Conservation (phyloP, 2,329 filamentous ascomycete species). For the Aspergillus clavatus region DNA sequence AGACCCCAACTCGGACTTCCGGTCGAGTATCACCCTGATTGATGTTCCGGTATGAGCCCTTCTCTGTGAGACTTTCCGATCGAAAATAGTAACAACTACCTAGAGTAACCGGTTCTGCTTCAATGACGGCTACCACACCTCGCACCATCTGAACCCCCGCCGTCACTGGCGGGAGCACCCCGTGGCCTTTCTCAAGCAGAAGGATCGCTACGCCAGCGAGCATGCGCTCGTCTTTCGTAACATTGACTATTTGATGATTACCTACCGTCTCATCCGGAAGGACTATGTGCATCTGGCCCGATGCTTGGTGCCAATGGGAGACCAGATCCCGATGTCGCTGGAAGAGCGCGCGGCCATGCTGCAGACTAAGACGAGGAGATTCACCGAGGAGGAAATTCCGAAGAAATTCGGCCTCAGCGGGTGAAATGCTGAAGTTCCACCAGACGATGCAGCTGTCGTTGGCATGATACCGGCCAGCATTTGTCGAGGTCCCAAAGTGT, state of each 20-base stretch:
- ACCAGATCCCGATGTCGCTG: conserved; percentile 62
- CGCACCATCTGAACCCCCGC: conserved; percentile 31
- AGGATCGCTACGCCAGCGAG: conserved; percentile 61
- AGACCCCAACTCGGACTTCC: conserved; percentile 71
- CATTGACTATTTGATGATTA: conserved; percentile 76
- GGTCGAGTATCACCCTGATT: conserved; percentile 73
- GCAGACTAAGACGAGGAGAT: conserved; percentile 59
- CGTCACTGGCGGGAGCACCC: conserved; percentile 81
- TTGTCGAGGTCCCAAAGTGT: no score
- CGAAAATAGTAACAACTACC: no score
- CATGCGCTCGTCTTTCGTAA: conserved; percentile 72
- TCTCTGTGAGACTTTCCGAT: no score
- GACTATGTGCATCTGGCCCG: conserved; percentile 66
- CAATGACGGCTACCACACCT: conserved; percentile 79
- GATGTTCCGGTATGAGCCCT: conserved; percentile 71
- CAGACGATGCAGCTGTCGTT: no score
- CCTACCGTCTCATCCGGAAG: conserved; percentile 62
- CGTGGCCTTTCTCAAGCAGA: conserved; percentile 64
- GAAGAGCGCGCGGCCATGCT: conserved; percentile 61
- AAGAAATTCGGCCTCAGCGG: background rate
- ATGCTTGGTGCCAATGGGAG: conserved; percentile 68
- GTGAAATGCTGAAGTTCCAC: no score
- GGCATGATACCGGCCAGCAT: no score
- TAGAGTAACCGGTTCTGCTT: conserved; percentile 80
- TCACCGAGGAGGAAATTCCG: conserved; percentile 60